Percentiles rank a stretch among this genome's conserved stretches.
Evolutionary conservation across 176 grass and related monocot genomes (phyloP).

Genomic region (Tillandsia fasciculata): DNA sequence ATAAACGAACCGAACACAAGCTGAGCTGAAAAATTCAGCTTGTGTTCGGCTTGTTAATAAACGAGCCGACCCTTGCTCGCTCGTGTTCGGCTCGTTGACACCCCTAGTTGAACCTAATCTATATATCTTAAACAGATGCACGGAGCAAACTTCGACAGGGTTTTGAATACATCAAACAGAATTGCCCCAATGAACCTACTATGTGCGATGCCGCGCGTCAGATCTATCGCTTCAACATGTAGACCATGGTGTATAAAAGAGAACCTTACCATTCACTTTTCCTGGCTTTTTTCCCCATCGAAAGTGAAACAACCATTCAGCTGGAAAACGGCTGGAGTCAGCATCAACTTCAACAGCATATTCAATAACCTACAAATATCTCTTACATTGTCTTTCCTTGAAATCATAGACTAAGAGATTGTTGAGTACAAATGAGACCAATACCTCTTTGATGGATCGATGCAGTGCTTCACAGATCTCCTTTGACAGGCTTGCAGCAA

Average conservation of each 20-base stretch:
- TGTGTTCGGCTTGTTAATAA: too few species aligned
- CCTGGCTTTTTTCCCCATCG: constrained; percentile 80
- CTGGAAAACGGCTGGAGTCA: constrained; percentile 57
- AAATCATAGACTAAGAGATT: background rate
- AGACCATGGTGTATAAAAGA: background rate
- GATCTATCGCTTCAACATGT: too few species aligned
- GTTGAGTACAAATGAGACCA: background rate
- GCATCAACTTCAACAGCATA: constrained; percentile 79
- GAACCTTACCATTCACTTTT: constrained; percentile 53
- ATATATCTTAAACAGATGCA: too few species aligned
- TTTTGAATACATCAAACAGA: too few species aligned
- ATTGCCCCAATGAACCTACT: too few species aligned
- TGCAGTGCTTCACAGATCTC: constrained; percentile 63
- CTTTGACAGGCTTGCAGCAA: constrained; percentile 59
- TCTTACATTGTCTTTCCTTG: background rate
- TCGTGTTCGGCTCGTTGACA: too few species aligned
- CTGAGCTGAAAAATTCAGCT: too few species aligned
- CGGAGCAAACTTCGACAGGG: too few species aligned
- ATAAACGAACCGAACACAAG: too few species aligned
- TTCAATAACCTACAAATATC: constrained; percentile 59
- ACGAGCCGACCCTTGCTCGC: too few species aligned
- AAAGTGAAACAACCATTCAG: constrained; percentile 86
- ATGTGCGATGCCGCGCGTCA: too few species aligned
- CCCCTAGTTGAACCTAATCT: too few species aligned
- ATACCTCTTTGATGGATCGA: constrained; percentile 61